Base-by-base conservation (phyloP, 2,329 filamentous ascomycete genomes). In the Penicillium hesseltinei region DNA sequence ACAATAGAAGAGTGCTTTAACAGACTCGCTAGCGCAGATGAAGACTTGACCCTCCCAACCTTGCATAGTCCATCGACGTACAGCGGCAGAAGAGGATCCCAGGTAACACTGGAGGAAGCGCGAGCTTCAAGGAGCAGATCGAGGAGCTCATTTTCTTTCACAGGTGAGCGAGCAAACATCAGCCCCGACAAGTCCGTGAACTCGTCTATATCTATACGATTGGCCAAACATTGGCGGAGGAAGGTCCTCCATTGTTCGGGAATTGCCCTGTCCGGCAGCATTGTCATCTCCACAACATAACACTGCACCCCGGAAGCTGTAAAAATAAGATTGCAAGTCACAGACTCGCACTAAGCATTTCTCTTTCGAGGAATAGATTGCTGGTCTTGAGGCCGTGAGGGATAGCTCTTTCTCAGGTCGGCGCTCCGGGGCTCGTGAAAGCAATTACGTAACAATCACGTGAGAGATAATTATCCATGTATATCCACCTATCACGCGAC, bases 71-170 rank as follows among this genome's bases (percentile, higher is more conserved):
- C 67, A 56, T 77, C 74, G 36, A 75, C 68, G 63, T 77, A 78
- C 15, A 74, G 63, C 10, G 75, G 75, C 54, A 77, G 64, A 35
- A 77, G 60, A n/a, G 75, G 75, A 57, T 78, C 75, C 74, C 75
- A 77, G 43, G 70, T 66, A 51, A 75, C 63, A 36, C 62, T 66
- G 7, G 72, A 70, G 23, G 66, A 60, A 6, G 66, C 60, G 38
- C 71, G 72, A n/a, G 69, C 66, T 38, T 72, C 69, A 2, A 77
- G 61, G 36, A 78, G 59, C 6, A 71, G 59, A 56, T 75, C 71
- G 3, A 77, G 58, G 13, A 78, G 63, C 36, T 66, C 56, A n/a
- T 59, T 57, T 45, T 72, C 70, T 1, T 69, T 58, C 31, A 77
- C 61, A 0, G 73, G 71, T 29, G 59, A 65, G 38, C 71, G 69